Evolutionary conservation across 306 rosid species (phyloP), one percentile per base, ranked within the genome.

Genomic region (Geum urbanum): DNA sequence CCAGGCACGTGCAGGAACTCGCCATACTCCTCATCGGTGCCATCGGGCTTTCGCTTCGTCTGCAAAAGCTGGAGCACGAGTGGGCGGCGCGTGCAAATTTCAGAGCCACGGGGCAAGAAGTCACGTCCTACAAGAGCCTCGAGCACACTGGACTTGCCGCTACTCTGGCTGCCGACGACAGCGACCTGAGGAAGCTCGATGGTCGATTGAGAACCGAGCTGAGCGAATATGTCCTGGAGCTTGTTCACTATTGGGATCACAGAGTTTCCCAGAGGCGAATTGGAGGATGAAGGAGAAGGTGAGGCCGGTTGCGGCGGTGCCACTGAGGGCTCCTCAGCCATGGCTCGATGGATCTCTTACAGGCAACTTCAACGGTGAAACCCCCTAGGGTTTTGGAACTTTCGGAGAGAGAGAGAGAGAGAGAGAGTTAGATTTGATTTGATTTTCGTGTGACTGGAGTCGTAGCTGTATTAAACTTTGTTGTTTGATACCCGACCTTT

Each of bases 81-180:
- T 0, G 99, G 99, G 39, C 97, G 79, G 57, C 97, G 87, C 3
- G 99, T 91, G 67, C 99, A 95, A 68, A 95, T 91, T 22, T 95
- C 99, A 27, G 89, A 80, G 58, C 99, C 99, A 39, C 99, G 80
- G 0, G 99, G 97, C 60, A 95, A 82, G 77, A 95, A 95, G 79
- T 95, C 99, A 6, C 99, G 96, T 52, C 99, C 99, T 8, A 91
- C 97, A 7, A 95, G 95, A 9, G 99, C 81, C 70, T 95, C 97
- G 14, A 95, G 97, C 66, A 95, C 99, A 77, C 99, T 95, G 24
- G 99, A 95, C 91, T 95, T 95, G 72, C 99, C 97, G 72, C 99
- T 91, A 62, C 99, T 95, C 85, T 95, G 97, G 80, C 99, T 91
- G 4, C 99, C 99, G 41, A 95, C 97, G 27, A 95, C 99, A 20